Evolutionary conservation across 768 basidiomycete genomes (phyloP).

Genomic region (Rhodotorula kratochvilovae): DNA sequence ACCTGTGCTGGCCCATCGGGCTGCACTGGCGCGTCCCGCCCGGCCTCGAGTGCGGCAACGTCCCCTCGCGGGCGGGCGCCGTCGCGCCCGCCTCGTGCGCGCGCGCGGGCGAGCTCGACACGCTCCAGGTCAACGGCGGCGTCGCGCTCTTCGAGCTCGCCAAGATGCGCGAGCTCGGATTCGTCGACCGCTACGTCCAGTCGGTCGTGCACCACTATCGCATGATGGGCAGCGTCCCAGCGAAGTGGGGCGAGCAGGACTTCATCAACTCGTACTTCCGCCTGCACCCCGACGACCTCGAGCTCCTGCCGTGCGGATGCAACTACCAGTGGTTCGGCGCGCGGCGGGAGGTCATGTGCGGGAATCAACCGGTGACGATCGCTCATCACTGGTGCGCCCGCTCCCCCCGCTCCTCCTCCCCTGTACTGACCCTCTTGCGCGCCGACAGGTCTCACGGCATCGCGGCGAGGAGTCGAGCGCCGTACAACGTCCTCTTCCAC

Average conservation of each 20-base stretch:
- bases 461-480: conserved; percentile 8
- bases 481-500: conserved; percentile 33
- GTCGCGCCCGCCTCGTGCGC: conserved; percentile 12
- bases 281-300: conserved; percentile 31
- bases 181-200: conserved; percentile 34
- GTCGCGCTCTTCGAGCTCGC: conserved; percentile 30
- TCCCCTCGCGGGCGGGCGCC: not conserved
- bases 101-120: conserved; percentile 27
- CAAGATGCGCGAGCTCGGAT: conserved; percentile 27
- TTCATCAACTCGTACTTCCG: conserved; percentile 41
- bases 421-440: too few species aligned
- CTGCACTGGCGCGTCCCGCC: conserved; percentile 22
- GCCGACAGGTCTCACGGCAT: conserved; percentile 29
- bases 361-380: conserved; percentile 27
- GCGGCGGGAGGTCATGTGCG: conserved; percentile 33
- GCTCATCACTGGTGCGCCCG: conserved; percentile 33
- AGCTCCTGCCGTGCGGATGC: conserved; percentile 37
- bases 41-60: conserved; percentile 35
- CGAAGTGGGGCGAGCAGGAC: conserved; percentile 38
- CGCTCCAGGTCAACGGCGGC: conserved; percentile 38
- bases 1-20: conserved; percentile 38
- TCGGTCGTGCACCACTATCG: conserved; percentile 34
- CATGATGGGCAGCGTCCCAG: conserved; percentile 2
- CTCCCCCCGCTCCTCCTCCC: not conserved
- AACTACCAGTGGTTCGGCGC: conserved; percentile 39